Percentiles rank a stretch among this genome's conserved stretches.
Conservation (phyloP, 306 rosid genomes). For the Glycine soja region DNA sequence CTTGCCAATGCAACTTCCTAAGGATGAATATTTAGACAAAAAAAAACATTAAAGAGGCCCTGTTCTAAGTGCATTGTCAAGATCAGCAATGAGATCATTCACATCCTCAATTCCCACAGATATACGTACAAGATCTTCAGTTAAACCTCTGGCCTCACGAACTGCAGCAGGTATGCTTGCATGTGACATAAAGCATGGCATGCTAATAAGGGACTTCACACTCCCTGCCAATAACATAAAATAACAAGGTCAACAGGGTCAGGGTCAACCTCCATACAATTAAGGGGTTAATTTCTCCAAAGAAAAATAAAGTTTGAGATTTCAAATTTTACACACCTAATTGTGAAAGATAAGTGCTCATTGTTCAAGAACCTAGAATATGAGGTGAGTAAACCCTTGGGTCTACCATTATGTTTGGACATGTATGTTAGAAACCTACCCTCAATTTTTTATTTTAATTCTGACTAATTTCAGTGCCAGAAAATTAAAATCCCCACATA, state of each 20-base stretch:
- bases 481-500: background rate
- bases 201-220: conserved; percentile 88
- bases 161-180: conserved; percentile 84
- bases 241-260: background rate
- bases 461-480: background rate
- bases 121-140: conserved; percentile 72
- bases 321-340: too few relatives aligned
- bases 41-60: conserved; percentile 56
- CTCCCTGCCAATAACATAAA: conserved; percentile 64
- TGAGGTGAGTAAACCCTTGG: too few relatives aligned
- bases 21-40: conserved; percentile 3
- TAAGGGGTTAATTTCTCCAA: background rate
- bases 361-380: too few relatives aligned
- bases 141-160: conserved; percentile 84
- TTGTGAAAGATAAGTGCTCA: too few relatives aligned
- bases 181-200: conserved; percentile 70
- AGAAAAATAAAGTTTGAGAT: too few relatives aligned
- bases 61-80: conserved; percentile 69
- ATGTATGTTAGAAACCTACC: too few relatives aligned
- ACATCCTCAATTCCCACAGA: conserved; percentile 92
- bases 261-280: background rate
- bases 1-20: background rate
- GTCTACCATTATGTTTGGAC: too few relatives aligned
- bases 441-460: too few relatives aligned
- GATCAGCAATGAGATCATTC: conserved; percentile 75